These are phyloP conservation scores for Helianthus annuus DNA, from an alignment of 129 eudicot genomes.

Conservation along the genomic window DNA sequence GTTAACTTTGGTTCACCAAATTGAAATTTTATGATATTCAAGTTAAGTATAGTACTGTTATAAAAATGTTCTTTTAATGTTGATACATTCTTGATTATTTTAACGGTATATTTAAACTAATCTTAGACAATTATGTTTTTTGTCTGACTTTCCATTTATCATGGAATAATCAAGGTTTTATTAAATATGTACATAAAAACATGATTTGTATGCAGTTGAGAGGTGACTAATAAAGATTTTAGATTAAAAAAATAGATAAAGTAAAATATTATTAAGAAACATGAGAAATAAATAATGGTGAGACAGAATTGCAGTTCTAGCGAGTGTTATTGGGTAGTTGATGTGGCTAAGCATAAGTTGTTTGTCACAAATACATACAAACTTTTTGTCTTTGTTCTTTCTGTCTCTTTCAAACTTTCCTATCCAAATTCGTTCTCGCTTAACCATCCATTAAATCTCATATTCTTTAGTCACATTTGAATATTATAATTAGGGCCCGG, in stretches of 20 bases:
- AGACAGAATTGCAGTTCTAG: conserved; percentile 28
- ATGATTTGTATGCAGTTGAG: background rate
- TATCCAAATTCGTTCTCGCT: background rate
- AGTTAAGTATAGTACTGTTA: too few relatives aligned
- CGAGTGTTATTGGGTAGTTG: conserved; percentile 42
- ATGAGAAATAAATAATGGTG: background rate
- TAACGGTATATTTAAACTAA: too few relatives aligned
- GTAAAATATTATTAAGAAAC: background rate
- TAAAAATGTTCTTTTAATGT: too few relatives aligned
- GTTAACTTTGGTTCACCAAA: too few relatives aligned
- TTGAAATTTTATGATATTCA: too few relatives aligned
- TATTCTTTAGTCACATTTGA: background rate
- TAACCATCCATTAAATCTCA: conserved; percentile 3
- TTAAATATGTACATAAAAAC: too few relatives aligned
- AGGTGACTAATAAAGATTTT: background rate
- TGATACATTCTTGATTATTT: too few relatives aligned
- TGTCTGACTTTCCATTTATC: too few relatives aligned
- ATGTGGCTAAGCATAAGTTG: conserved; percentile 40
- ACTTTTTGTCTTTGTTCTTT: conserved; percentile 26
- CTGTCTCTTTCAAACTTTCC: conserved; percentile 23
- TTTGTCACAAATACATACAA: conserved; percentile 33
- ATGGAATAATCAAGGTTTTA: too few relatives aligned
- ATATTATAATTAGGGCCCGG: background rate
- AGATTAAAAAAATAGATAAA: background rate
- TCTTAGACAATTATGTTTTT: too few relatives aligned